Conservation (phyloP, 2,329 filamentous ascomycete genomes). For the Pyricularia grisea region DNA sequence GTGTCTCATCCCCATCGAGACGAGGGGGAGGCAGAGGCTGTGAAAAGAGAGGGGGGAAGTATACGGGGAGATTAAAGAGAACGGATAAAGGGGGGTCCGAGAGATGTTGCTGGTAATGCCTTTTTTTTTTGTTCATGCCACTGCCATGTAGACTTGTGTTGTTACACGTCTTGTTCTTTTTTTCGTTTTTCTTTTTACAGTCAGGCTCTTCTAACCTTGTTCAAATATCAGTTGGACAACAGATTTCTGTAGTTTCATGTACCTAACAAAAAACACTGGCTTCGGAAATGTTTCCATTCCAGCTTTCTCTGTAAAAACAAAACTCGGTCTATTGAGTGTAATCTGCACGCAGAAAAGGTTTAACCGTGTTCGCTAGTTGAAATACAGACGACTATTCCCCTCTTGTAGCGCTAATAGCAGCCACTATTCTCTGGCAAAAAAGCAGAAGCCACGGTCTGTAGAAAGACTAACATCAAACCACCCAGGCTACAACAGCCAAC, state of each 20-base stretch:
- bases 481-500: background rate
- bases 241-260: background rate
- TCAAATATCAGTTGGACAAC: background rate
- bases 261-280: background rate
- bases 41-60: slow-evolving; percentile 17
- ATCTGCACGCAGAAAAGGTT: background rate
- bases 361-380: background rate
- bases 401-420: background rate
- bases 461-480: background rate
- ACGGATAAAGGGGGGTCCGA: too few species aligned
- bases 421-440: background rate
- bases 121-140: background rate
- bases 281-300: background rate
- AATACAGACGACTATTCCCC: background rate
- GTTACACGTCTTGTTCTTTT: background rate
- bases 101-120: background rate
- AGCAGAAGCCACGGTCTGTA: background rate
- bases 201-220: background rate
- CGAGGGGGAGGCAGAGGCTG: slow-evolving; percentile 46
- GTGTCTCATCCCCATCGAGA: slow-evolving; percentile 54
- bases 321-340: background rate
- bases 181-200: background rate
- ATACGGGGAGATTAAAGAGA: too few species aligned
- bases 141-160: background rate
- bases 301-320: background rate